Base-by-base conservation (phyloP, 2,329 filamentous ascomycete species). In the Paraphoma chrysanthemicola region DNA sequence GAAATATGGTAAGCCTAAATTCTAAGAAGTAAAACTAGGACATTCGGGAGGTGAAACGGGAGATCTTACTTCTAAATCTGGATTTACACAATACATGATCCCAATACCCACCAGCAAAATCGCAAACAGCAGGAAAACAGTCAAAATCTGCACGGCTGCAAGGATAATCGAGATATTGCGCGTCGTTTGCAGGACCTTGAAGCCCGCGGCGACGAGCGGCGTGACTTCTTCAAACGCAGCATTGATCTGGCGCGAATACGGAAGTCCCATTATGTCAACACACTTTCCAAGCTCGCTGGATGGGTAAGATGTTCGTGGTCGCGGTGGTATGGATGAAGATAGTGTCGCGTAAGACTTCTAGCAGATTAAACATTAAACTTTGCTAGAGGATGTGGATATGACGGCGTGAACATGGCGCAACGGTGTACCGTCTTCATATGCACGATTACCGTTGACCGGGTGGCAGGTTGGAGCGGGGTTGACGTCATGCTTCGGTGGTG, bases 201-300 rank as follows among this genome's bases (percentile, higher is more conserved):
- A 83, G 23, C 79, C 81, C 0, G 77, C 78, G 1, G 78, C 80
- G 3, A 83, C 81, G 4, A 85, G 79, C 0, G 82, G 82, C 0
- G 81, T 82, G 29, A 85, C 81, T 71, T 84, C 80, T 56, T 81
- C 79, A 67, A 84, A 83, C 38, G 82, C 82, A 2, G 79, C 72
- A 63, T 83, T 79, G 62, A 84, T 84, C 59, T 83, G 77, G 63
- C 78, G 79, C 12, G 80, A 82, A 71, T 83, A 84, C 1, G 82
- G 82, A 49, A 84, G 79, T 11, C 82, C 82, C 82, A 84, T 84
- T 43, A 54, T 71, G 45, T 10, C 8, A n/a, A n/a, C 7, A 16
- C 10, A 29, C 14, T 30, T 29, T 7, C 31, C 31, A 7, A 33
- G 7, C 12, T 33, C 12, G 31, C 31, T 33, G 31, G 31, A 12